Conservation (phyloP, 2,329 filamentous ascomycete genomes). For the Sporothrix protearum region DNA sequence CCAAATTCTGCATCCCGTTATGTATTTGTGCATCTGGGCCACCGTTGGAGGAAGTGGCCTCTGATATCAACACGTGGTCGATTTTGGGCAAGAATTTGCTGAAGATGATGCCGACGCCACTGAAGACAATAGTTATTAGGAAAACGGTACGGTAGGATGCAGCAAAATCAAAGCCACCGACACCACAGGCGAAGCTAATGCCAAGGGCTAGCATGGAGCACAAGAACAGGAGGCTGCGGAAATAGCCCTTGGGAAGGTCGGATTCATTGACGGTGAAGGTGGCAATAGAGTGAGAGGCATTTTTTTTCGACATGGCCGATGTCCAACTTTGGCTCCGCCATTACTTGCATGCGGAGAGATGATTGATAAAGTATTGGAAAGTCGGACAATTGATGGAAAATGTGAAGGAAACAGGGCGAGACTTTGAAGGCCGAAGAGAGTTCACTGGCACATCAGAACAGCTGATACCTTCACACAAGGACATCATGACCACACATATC, state of each 20-base stretch:
- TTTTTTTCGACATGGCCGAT: background rate
- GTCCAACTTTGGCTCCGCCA: background rate
- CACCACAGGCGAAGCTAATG: constrained; percentile 31
- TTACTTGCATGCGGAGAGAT: background rate
- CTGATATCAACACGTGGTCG: constrained; percentile 35
- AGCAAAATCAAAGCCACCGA: constrained; percentile 33
- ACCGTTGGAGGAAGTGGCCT: constrained; percentile 34
- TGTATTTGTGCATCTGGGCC: background rate
- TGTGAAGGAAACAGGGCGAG: background rate
- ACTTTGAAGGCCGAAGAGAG: background rate
- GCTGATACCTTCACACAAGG: background rate
- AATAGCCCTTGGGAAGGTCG: constrained; percentile 24
- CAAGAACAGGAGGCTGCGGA: constrained; percentile 15
- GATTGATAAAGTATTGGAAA: background rate
- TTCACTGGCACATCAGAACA: background rate
- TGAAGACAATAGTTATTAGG: constrained; percentile 38
- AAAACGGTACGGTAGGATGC: constrained; percentile 38
- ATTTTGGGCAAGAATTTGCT: constrained; percentile 36
- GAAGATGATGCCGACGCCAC: constrained; percentile 34
- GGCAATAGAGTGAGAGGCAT: background rate
- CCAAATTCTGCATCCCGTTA: background rate
- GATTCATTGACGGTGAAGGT: constrained; percentile 19
- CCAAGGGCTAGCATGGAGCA: constrained; percentile 25
- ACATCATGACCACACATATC: background rate
- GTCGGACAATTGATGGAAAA: background rate